Evolutionary conservation across 106 monocot species (phyloP).

Genomic region (Acorus calamus): DNA sequence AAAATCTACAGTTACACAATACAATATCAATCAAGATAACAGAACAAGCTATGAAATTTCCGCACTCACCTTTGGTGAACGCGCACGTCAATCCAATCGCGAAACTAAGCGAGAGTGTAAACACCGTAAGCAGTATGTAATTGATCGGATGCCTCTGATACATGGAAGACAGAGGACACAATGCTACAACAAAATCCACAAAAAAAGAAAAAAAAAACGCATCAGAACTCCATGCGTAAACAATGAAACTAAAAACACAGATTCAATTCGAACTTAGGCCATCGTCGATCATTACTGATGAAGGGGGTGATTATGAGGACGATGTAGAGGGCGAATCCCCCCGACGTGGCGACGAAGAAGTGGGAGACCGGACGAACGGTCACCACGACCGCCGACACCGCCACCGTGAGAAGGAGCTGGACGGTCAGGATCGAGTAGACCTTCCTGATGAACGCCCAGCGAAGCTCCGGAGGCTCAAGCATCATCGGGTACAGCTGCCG

Average conservation of each 20-base stretch:
- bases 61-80: too few relatives aligned
- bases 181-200: constrained; percentile 25
- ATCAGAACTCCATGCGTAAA: neutral
- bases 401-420: constrained; percentile 62
- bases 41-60: too few relatives aligned
- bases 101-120: constrained; percentile 34
- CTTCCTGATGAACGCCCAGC: constrained; percentile 86
- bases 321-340: constrained; percentile 63
- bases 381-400: constrained; percentile 57
- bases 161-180: constrained; percentile 60
- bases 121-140: constrained; percentile 55
- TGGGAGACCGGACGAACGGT: constrained; percentile 40
- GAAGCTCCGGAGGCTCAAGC: constrained; percentile 64
- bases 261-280: neutral
- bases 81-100: too few relatives aligned
- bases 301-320: constrained; percentile 59
- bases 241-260: neutral
- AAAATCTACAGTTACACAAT: too few relatives aligned
- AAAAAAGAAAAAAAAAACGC: constrained; percentile 1
- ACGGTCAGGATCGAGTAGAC: constrained; percentile 69
- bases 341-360: constrained; percentile 59
- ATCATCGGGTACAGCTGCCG: constrained; percentile 70
- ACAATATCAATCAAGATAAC: too few relatives aligned
- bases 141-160: constrained; percentile 65
- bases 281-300: constrained; percentile 19